Evolutionary conservation across 1,284 basidiomycete genomes (phyloP).

Genomic region (Pyrrhoderma noxium): DNA sequence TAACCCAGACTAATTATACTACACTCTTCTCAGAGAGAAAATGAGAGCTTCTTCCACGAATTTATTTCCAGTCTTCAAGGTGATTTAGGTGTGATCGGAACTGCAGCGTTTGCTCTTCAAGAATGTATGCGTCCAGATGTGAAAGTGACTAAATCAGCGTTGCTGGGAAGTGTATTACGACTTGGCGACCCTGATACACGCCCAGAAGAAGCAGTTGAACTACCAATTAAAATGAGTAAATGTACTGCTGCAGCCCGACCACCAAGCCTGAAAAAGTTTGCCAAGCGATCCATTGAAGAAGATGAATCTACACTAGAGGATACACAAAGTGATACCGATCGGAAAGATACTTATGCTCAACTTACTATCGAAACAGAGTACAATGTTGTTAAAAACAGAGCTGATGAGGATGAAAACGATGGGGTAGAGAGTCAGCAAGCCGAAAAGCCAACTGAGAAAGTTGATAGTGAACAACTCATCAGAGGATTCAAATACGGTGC

Average conservation of each 20-base stretch:
- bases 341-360: conserved; percentile 40
- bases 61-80: conserved; percentile 39
- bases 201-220: conserved; percentile 64
- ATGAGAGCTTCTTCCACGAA: conserved; percentile 70
- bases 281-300: conserved; percentile 31
- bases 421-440: conserved; percentile 23
- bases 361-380: conserved; percentile 55
- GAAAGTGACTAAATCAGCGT: conserved; percentile 59
- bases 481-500: conserved; percentile 91
- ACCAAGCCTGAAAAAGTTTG: conserved; percentile 79
- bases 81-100: conserved; percentile 53
- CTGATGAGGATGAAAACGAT: conserved; percentile 26
- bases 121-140: conserved; percentile 65
- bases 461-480: conserved; percentile 70
- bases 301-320: conserved; percentile 18
- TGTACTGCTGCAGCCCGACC: conserved; percentile 70
- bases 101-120: conserved; percentile 62
- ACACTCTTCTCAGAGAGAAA: conserved; percentile 43
- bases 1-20: conserved; percentile 3
- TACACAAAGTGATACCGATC: conserved; percentile 24
- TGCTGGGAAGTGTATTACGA: conserved; percentile 57
- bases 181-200: conserved; percentile 67
- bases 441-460: conserved; percentile 35
- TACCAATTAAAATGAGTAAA: conserved; percentile 77
- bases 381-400: conserved; percentile 37